A percentile compares a stretch with the other conserved stretches of the same genome.
These are phyloP conservation scores for Lipomyces sp. DNA, from an alignment of 805 yeast species.

Conservation along the genomic window DNA sequence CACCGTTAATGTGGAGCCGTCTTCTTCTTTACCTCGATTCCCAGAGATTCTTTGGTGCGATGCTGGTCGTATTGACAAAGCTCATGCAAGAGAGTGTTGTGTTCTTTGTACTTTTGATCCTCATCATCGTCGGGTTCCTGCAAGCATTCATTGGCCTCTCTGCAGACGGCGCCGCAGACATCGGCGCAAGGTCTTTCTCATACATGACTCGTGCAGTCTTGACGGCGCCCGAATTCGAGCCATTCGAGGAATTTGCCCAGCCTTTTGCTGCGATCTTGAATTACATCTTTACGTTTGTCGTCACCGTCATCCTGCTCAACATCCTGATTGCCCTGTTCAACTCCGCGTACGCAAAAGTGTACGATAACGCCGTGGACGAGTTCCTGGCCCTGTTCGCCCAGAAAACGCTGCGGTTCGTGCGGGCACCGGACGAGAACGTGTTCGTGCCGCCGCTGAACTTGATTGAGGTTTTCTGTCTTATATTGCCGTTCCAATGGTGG, in stretches of 20 bases:
- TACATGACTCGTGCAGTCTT: constrained; percentile 73
- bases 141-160: constrained; percentile 86
- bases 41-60: constrained; percentile 80
- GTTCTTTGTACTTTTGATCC: constrained; percentile 72
- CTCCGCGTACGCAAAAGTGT: constrained; percentile 79
- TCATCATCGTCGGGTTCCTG: constrained; percentile 77
- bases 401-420: constrained; percentile 77
- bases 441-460: constrained; percentile 85
- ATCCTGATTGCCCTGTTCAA: constrained; percentile 84
- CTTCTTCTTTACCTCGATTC: constrained; percentile 77
- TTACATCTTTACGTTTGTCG: constrained; percentile 75
- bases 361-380: constrained; percentile 82
- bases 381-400: constrained; percentile 83
- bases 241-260: constrained; percentile 72
- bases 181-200: constrained; percentile 65
- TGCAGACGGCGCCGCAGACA: constrained; percentile 82
- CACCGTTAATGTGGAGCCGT: constrained; percentile 88
- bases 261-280: constrained; percentile 85
- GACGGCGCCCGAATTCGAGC: constrained; percentile 73
- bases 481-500: constrained; percentile 52
- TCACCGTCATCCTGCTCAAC: constrained; percentile 71
- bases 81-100: constrained; percentile 88
- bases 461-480: constrained; percentile 62
- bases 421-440: constrained; percentile 87
- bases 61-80: constrained; percentile 81